Evolutionary conservation across 306 rosid genomes (phyloP).

Genomic region (Cicer arietinum): DNA sequence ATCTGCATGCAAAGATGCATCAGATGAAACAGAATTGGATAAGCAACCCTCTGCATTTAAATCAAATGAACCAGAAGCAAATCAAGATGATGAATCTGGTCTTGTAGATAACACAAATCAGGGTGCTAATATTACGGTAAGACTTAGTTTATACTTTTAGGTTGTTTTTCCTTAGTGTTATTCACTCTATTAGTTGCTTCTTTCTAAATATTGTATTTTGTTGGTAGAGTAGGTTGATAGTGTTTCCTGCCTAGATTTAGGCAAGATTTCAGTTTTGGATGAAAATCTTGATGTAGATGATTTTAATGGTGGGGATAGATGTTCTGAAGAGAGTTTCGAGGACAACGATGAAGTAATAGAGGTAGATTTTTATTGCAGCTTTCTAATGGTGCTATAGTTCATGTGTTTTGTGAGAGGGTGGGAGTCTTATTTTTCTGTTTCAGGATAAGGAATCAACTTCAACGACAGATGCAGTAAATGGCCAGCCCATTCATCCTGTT

Average conservation of each 20-base stretch:
- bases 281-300: constrained; percentile 49
- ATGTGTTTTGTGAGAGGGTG: constrained; percentile 32
- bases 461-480: constrained; percentile 46
- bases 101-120: constrained; percentile 42
- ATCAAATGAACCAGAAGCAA: constrained; percentile 46
- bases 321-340: constrained; percentile 42
- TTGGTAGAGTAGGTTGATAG: constrained; percentile 58
- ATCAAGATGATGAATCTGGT: constrained; percentile 48
- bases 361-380: constrained; percentile 45
- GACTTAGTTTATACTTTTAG: constrained; percentile 28
- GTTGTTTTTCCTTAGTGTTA: constrained; percentile 13
- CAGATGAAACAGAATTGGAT: constrained; percentile 39
- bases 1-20: constrained; percentile 41
- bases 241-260: constrained; percentile 43
- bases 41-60: constrained; percentile 45
- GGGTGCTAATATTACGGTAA: constrained; percentile 50
- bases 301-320: constrained; percentile 44
- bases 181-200: background rate
- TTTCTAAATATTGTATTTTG: constrained; percentile 38
- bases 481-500: constrained; percentile 47
- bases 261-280: constrained; percentile 46
- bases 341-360: constrained; percentile 40
- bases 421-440: constrained; percentile 40
- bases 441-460: constrained; percentile 54
- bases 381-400: constrained; percentile 30